Base-by-base conservation (phyloP, 768 basidiomycete genomes). In the Suillus hirtellus region DNA sequence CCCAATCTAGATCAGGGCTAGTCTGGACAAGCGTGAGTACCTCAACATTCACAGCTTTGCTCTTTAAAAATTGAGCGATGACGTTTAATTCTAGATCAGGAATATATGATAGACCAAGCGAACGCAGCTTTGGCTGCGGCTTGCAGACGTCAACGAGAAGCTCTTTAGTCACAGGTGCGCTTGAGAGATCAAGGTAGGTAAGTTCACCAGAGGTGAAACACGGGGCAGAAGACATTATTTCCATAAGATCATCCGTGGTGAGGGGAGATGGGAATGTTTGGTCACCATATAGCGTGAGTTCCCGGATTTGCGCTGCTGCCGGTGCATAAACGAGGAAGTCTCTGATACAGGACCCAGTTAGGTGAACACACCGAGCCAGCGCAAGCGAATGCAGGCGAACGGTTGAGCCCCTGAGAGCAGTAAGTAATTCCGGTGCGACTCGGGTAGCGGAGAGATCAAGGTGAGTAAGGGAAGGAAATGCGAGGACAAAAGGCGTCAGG, bases 361-460 rank as follows among this genome's bases (percentile, higher is more conserved):
- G 79, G 66, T 89, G 88, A 61, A 87, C 87, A 79, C 96, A 98
- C 17, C 95, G 86, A 31, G 90, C 92, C 34, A 99, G 80, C 14
- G 92, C 89, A 59, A 99, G 84, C 0, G 93, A 90, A 63, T 83
- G 82, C 46, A 99, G 82, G 34, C 83, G 86, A 64, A 93, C 76
- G 35, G 88, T 88, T 3, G 90, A 90, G 34, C 81, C 76, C 1
- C 86, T 86, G 15, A 98, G 81, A 0, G 83, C 76, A 35, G 80
- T 75, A 10, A 99, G 86, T 10, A 97, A 84, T 38, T 93, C 88
- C 3, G 92, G 85, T 1, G 85, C 86, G 42, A 85, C 83, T 7
- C 92, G 89, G n/a, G 95, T 98, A 61, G 90, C 90, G 3, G 95
- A 96, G 34, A 97, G 84, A 73, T 97, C 94, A 69, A 97, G 87